These are phyloP conservation scores for Parasitella parasitica DNA, from an alignment of 371 early-diverging fungal species.

Conservation along the genomic window DNA sequence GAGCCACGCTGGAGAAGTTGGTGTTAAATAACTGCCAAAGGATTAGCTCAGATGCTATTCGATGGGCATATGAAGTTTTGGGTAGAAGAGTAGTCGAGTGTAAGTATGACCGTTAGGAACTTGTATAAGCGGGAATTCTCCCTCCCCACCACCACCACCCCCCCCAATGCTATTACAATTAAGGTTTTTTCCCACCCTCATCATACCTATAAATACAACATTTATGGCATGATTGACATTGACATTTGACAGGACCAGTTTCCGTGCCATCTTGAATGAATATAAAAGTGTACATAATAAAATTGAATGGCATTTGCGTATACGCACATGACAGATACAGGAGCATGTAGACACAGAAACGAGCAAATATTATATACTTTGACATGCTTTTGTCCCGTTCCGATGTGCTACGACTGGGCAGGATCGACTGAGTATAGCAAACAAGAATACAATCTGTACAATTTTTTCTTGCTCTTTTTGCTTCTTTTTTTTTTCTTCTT, in stretches of 20 bases:
- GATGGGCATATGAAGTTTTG: constrained; percentile 19
- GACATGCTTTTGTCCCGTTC: constrained; percentile 1
- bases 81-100: constrained; percentile 17
- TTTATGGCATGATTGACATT: not conserved
- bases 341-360: too few species aligned
- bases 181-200: not conserved
- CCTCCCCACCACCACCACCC: too few species aligned
- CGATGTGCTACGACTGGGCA: constrained; percentile 2
- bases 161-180: not conserved
- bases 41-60: constrained; percentile 25
- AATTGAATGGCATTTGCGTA: too few species aligned
- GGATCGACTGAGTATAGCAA: constrained; percentile 4
- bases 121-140: too few species aligned
- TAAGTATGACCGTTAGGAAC: not conserved
- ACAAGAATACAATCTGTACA: not conserved
- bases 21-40: constrained; percentile 22
- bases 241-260: not conserved
- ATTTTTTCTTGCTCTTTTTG: not conserved
- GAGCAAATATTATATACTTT: not conserved
- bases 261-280: not conserved
- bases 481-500: not conserved
- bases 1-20: constrained; percentile 8
- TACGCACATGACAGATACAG: too few species aligned
- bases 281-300: not conserved
- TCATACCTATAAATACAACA: not conserved